These are phyloP conservation scores for Cerrena zonata DNA, from an alignment of 1,284 basidiomycete genomes.

Conservation along the genomic window DNA sequence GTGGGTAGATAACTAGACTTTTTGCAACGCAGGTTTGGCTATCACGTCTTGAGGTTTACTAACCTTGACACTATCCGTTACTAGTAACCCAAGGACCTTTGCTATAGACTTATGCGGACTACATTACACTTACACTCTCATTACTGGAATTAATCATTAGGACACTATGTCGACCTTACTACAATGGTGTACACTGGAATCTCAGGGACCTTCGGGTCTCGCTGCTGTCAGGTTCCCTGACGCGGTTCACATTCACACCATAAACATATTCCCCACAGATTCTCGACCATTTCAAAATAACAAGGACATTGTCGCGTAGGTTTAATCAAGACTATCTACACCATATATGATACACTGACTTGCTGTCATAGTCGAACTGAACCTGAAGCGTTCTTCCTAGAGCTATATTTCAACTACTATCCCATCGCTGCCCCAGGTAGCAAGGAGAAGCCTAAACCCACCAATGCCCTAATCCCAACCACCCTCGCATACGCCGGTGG, in stretches of 20 bases:
- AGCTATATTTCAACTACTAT: constrained; percentile 68
- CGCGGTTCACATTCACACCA: constrained; percentile 55
- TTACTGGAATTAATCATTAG: neutral
- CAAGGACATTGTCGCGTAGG: constrained; percentile 60
- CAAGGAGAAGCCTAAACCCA: constrained; percentile 51
- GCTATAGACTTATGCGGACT: neutral
- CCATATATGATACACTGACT: constrained; percentile 12
- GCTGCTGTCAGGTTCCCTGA: constrained; percentile 62
- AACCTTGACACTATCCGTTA: no score
- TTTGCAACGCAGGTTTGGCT: no score
- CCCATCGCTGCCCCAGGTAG: constrained; percentile 40
- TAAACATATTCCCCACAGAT: constrained; percentile 59
- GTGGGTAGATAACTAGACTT: no score
- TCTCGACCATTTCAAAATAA: constrained; percentile 54
- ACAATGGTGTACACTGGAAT: constrained; percentile 63
- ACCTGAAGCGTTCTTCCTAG: constrained; percentile 64
- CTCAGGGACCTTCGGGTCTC: constrained; percentile 49
- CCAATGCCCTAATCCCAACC: constrained; percentile 69
- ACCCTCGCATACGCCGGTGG: constrained; percentile 67
- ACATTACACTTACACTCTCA: neutral
- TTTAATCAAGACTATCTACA: constrained; percentile 12
- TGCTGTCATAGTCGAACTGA: constrained; percentile 56
- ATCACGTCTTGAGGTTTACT: no score
- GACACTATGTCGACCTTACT: constrained; percentile 38
- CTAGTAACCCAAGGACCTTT: no score